Conservation (phyloP, 2,329 filamentous ascomycete genomes). For the Coniochaeta hoffmannii region DNA sequence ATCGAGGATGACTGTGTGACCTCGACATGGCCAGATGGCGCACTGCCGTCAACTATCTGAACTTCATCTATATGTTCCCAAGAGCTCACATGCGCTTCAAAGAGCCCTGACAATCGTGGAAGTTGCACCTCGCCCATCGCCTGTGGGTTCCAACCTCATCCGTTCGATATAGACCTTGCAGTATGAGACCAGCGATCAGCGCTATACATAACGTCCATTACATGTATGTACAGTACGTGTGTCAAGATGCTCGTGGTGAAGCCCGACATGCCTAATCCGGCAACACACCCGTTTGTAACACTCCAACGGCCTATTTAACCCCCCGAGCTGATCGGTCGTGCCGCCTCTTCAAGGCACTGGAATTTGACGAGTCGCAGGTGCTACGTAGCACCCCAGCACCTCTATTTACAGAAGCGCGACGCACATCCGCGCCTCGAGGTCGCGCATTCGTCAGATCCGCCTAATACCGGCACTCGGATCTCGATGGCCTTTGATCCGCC, state of each 20-base stretch:
- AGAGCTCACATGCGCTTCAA: no score
- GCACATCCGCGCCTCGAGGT: neutral
- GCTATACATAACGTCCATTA: neutral
- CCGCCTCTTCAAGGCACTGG: neutral
- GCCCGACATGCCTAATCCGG: conserved; percentile 1
- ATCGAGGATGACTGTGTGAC: neutral
- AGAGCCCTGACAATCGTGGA: no score
- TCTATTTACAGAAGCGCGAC: neutral
- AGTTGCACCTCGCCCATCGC: no score
- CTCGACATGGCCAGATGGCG: neutral
- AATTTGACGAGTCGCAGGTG: neutral
- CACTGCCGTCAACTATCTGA: no score
- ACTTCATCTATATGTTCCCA: no score
- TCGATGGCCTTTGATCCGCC: neutral
- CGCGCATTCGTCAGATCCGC: neutral
- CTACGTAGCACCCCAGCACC: neutral
- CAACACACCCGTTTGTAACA: conserved; percentile 3
- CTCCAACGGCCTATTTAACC: conserved; percentile 5
- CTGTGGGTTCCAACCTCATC: no score
- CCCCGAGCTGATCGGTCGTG: neutral
- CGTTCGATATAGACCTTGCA: no score
- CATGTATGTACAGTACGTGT: neutral
- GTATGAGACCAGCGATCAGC: no score
- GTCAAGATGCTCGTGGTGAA: neutral
- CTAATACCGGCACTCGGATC: conserved; percentile 2